Percentiles rank a stretch among this genome's conserved stretches.
Evolutionary conservation across 495 filamentous ascomycete species (phyloP).

Genomic region (Bombardia bombarda): DNA sequence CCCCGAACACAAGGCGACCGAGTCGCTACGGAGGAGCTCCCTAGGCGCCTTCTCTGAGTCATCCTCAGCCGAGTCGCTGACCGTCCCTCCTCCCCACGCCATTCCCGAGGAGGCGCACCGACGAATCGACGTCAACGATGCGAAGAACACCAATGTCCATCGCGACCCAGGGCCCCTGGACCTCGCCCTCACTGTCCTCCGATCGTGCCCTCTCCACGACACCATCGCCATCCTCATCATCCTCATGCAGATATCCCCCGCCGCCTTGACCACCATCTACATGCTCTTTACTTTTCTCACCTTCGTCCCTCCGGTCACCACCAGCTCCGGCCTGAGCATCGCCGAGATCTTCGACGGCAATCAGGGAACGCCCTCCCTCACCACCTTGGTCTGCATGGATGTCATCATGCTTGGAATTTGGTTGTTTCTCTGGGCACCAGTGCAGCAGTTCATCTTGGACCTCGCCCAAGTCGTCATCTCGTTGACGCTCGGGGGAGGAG

Average conservation of each 20-base stretch:
- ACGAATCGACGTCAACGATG: constrained; percentile 55
- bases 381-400: constrained; percentile 76
- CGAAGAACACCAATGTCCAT: constrained; percentile 59
- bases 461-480: constrained; percentile 96
- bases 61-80: constrained; percentile 39
- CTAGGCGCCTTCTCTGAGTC: constrained; percentile 40
- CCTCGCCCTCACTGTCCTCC: constrained; percentile 75
- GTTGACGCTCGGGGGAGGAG: constrained; percentile 82
- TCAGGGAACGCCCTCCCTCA: constrained; percentile 60
- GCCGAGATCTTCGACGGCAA: constrained; percentile 46
- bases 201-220: constrained; percentile 85
- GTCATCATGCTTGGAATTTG: constrained; percentile 72
- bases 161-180: constrained; percentile 57
- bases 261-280: constrained; percentile 83
- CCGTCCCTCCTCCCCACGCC: constrained; percentile 26
- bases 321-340: constrained; percentile 44
- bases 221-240: constrained; percentile 98
- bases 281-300: constrained; percentile 89
- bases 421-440: constrained; percentile 82
- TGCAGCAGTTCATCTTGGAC: constrained; percentile 84
- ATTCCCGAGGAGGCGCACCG: constrained; percentile 43
- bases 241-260: constrained; percentile 89
- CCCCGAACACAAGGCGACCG: constrained; percentile 29
- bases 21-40: constrained; percentile 34
- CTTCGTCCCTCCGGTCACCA: constrained; percentile 71